A percentile compares a stretch with the other conserved stretches of the same genome.
These are phyloP conservation scores for Coniophora puteana DNA, from an alignment of 1,284 basidiomycete species.

Conservation along the genomic window DNA sequence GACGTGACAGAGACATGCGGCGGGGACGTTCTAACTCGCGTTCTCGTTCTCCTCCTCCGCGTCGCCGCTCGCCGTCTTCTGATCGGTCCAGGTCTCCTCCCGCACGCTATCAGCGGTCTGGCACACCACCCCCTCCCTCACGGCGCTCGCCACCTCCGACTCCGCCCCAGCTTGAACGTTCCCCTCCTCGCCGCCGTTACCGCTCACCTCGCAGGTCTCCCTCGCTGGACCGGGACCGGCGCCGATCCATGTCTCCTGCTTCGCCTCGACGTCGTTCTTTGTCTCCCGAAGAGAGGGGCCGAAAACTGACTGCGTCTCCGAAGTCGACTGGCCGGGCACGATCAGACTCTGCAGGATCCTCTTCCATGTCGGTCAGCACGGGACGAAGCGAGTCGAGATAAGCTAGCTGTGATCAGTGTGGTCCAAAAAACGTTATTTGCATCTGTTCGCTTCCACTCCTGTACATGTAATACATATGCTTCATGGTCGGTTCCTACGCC, in stretches of 20 bases:
- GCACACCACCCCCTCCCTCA: constrained; percentile 24
- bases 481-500: too few species aligned
- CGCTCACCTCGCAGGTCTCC: too few species aligned
- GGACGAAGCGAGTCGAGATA: constrained; percentile 24
- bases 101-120: constrained; percentile 17
- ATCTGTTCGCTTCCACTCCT: too few species aligned
- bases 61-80: constrained; percentile 19
- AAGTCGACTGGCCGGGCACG: constrained; percentile 16
- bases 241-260: constrained; percentile 5
- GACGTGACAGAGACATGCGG: constrained; percentile 20
- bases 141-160: constrained; percentile 31
- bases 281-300: constrained; percentile 11
- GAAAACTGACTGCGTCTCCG: constrained; percentile 15
- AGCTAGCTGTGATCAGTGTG: too few species aligned
- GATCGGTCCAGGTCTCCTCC: constrained; percentile 22
- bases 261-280: background rate
- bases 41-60: constrained; percentile 19
- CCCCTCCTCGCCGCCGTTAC: constrained; percentile 16
- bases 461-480: too few species aligned
- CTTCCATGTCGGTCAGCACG: constrained; percentile 46
- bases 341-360: constrained; percentile 33
- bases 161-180: constrained; percentile 26
- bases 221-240: constrained; percentile 13
- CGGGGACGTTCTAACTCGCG: constrained; percentile 28
- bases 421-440: too few species aligned